phyloP scores from a whole-genome alignment of 2,329 filamentous ascomycete genomes.

The Berkeleyomyces rouxiae region DNA sequence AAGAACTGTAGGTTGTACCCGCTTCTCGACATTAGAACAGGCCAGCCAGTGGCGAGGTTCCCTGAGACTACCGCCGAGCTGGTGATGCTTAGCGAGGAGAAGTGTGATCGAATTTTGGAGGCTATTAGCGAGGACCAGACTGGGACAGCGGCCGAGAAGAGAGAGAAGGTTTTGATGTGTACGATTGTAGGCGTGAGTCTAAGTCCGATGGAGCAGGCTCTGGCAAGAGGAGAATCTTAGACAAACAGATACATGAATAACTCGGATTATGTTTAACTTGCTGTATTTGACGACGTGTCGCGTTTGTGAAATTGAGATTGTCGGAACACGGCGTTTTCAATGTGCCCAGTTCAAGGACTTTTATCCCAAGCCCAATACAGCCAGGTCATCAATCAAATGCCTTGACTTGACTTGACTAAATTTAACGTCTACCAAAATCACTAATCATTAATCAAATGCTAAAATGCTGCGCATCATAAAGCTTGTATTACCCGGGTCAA shows the following conservation, averaged over 20 bases:
- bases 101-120: neutral
- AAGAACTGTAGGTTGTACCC: conserved; percentile 2
- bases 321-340: too few species aligned
- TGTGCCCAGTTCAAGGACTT: too few species aligned
- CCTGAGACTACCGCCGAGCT: neutral
- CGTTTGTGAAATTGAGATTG: too few species aligned
- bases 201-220: neutral
- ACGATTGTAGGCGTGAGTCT: conserved; percentile 2
- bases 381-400: too few species aligned
- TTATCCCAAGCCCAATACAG: too few species aligned
- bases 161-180: neutral
- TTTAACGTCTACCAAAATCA: too few species aligned
- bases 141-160: neutral
- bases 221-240: neutral
- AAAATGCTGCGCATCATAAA: too few species aligned
- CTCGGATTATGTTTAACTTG: too few species aligned
- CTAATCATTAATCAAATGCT: too few species aligned
- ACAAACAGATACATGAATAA: neutral
- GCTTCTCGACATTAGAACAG: conserved; percentile 3
- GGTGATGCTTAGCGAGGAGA: neutral
- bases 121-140: neutral
- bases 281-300: too few species aligned
- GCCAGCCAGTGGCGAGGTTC: neutral
- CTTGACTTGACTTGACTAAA: too few species aligned
- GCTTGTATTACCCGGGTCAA: too few species aligned